Base-by-base conservation (phyloP, 2,329 filamentous ascomycete species). In the Hymenoscyphus fraxineus region DNA sequence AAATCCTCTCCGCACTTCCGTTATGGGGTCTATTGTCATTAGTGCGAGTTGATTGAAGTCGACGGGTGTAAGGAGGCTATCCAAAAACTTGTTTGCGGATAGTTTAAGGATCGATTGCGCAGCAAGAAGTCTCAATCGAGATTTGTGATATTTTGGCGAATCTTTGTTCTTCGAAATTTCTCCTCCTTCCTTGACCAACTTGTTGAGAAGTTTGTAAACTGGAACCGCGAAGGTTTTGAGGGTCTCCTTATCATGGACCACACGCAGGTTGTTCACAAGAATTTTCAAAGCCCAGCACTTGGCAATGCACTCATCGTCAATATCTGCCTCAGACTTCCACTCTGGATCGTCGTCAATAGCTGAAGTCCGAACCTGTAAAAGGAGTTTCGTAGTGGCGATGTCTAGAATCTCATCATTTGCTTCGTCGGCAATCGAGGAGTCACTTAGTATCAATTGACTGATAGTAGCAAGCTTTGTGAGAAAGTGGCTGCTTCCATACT, bases 261-360 rank as follows among this genome's bases (percentile, higher is more conserved):
- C 89, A 47, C 93, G 87, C 19, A 97, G 82, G 62, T 91, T 87
- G 76, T 98, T 98, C 65, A 95, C 92, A 32, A 98, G 81, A 16
- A 93, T 89, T 74, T 90, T 94, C 58, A 98, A 80, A 1, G 93
- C 90, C 80, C 92, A 88, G 64, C 88, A 85, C 77, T 98, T 97
- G 22, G 93, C 89, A 66, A 88, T 84, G 16, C 92, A 89, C 73
- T 97, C 93, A 61, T 94, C 87, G 68, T 96, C 91, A 68, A 92
- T 79, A 40, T 86, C 82, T 13, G 85, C 82, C 64, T 89, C 85
- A 15, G 86, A 81, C 16, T 88, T 85, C 89, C 92, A 94, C 4
- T 82, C 81, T 16, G 85, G 85, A 64, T 87, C 82, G 1, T 77
- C 77, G 0, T 82, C 80, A 41, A 81, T 81, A 3, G 85, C 82